Base-by-base conservation (phyloP, 2,329 filamentous ascomycete species). In the Colletotrichum camelliae region DNA sequence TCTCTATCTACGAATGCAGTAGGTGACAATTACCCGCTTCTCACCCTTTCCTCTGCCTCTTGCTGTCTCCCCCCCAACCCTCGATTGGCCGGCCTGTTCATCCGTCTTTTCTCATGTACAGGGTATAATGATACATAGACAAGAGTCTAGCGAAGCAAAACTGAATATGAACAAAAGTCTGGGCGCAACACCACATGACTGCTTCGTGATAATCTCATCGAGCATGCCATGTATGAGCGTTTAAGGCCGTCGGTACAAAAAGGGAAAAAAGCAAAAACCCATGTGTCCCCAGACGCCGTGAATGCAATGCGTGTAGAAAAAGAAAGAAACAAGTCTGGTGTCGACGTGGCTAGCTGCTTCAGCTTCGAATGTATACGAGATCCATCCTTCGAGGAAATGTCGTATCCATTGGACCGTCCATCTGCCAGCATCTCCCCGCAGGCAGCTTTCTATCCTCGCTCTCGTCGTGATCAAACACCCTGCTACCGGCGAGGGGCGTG, bases 361-460 rank as follows among this genome's bases (percentile, higher is more conserved):
- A 70, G 65, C 65, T 61, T 64, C 73, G 62, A 27, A 27, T 57
- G 74, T 86, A 86, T 48, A 86, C 79, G 60, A 82, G 81, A 70
- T 86, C 85, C 84, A 85, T 84, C 37, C 83, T 81, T 62, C 81
- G 80, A 5, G 85, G 84, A 77, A 86, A 84, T 18, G 80, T 77
- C 61, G 79, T 79, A 73, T 84, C 82, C 21, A 86, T 81, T 2
- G 85, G 81, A 67, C 81, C 81, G 18, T 76, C 77, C n/a, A 86
- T 83, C 67, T 84, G 83, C 84, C 84, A 86, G 33, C 79, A 66
- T 6, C 37, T 65, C 27, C 60, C 43, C 16, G 80, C 62, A 77
- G 79, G 61, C 78, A 78, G 61, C 79, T 16, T 81, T 57, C 78
- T 81, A n/a, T 81, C 80, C 43, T 78, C 80, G 35, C 72, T 75